Conservation (phyloP, 768 basidiomycete species). For the Agrocybe pediades region DNA sequence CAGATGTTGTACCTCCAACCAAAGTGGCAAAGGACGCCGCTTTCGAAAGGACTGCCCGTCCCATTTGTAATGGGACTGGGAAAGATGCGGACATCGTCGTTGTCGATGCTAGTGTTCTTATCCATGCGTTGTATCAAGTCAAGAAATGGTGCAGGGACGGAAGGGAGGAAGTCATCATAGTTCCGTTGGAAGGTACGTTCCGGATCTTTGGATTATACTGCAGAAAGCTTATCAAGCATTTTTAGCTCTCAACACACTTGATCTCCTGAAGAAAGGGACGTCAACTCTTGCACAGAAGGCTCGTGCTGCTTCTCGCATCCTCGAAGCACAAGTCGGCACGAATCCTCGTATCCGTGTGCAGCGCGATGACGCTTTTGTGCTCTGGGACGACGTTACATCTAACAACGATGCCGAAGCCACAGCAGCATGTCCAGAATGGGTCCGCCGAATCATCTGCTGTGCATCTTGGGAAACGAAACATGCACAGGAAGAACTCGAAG, state of each 20-base stretch:
- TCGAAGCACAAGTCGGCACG: conserved; percentile 85
- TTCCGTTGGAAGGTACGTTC: conserved; percentile 84
- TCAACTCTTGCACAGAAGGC: conserved; percentile 79
- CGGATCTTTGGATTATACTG: not conserved
- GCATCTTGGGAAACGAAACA: conserved; percentile 74
- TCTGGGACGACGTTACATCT: conserved; percentile 81
- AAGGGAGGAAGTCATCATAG: conserved; percentile 74
- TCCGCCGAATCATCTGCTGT: conserved; percentile 82
- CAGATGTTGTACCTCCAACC: conserved; percentile 13
- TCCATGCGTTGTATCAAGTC: conserved; percentile 76
- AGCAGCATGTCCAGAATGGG: conserved; percentile 82
- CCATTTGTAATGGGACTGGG: conserved; percentile 29
- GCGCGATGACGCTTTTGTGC: conserved; percentile 79
- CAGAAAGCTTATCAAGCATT: not conserved
- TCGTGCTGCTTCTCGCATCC: conserved; percentile 82
- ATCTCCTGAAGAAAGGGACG: conserved; percentile 90
- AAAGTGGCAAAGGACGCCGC: conserved; percentile 15
- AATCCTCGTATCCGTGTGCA: conserved; percentile 84
- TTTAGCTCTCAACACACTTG: conserved; percentile 85
- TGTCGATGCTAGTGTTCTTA: conserved; percentile 80
- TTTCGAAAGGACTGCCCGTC: conserved; percentile 21
- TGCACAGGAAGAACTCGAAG: conserved; percentile 30
- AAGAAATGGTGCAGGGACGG: conserved; percentile 83
- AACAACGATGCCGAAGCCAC: no score
- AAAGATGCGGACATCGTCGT: conserved; percentile 72